Evolutionary conservation across 148 eudicot species (phyloP), one percentile per base, ranked within the genome.

Genomic region (Polygonum maritimum): DNA sequence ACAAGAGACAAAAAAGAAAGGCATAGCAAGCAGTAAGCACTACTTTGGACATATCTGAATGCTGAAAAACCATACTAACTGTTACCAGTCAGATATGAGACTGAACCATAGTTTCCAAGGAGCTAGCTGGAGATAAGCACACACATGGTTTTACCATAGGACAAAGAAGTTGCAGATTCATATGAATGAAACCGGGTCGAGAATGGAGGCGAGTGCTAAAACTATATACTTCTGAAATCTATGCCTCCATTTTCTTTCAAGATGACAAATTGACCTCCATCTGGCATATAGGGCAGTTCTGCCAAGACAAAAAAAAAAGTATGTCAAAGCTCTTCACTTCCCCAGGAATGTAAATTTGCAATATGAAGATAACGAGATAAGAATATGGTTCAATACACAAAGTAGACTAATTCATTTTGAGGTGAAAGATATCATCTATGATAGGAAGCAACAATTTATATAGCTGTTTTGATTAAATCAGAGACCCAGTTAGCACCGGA

Each of bases 221-320:
- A 65, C 71, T 65, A 36, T 65, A 65, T 19, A 65, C 41, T 65
- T 65, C 41, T 65, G 71, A 19, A 65, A 65, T 65, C 44, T 16
- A 38, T 36, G 71, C 71, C 45, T 8, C 44, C 44, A 16, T 13
- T 62, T 62, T 62, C 71, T n/a, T 16, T 67, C 16, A 67, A 35
- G 71, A 35, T 72, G 75, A 72, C 18, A 72, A 19, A 72, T 72
- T 48, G 31, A 72, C 54, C 36, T 72, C 75, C 49, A 48, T 48
- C 75, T 72, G 75, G 75, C 75, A 72, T 44, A 72, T 72, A 0
- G 75, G 75, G 5, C 75, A 72, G 21, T 48, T 72, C 75, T 72
- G 54, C 48, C 71, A 36, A 4, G 45, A 44, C 31, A 26, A 26
- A 26, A n/a, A 67, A 67, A 39, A 65, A 35, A 0, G 8, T 22